phyloP scores from a whole-genome alignment of 164 flowering plant species.

The Piper longum region DNA sequence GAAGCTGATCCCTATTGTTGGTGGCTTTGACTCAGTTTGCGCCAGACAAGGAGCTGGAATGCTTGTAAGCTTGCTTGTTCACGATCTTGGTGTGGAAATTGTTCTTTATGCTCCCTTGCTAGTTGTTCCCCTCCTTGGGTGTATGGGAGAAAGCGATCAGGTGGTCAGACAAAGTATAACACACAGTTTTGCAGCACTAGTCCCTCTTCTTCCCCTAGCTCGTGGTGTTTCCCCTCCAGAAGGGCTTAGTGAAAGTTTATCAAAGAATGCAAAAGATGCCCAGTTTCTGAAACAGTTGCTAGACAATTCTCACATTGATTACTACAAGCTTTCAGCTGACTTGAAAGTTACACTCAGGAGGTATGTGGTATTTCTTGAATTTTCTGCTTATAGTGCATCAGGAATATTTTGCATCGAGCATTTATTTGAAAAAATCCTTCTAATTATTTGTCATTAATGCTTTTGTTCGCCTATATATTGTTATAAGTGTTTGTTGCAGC shows the following conservation, averaged over 20 bases:
- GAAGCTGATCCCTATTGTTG: slow-evolving; percentile 72
- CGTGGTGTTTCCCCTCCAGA: slow-evolving; percentile 72
- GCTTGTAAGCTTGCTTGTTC: slow-evolving; percentile 86
- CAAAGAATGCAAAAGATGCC: slow-evolving; percentile 67
- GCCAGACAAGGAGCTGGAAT: slow-evolving; percentile 97
- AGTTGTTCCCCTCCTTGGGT: slow-evolving; percentile 89
- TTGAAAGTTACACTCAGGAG: slow-evolving; percentile 80
- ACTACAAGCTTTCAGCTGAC: slow-evolving; percentile 73
- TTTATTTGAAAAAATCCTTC: too few relatives aligned
- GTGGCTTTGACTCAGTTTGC: slow-evolving; percentile 52
- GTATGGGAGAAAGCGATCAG: slow-evolving; percentile 90
- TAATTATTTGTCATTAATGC: neutral
- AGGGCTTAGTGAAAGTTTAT: slow-evolving; percentile 53
- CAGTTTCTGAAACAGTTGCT: slow-evolving; percentile 90
- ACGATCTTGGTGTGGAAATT: slow-evolving; percentile 74
- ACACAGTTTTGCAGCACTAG: slow-evolving; percentile 96
- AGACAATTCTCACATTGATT: slow-evolving; percentile 90
- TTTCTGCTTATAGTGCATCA: too few relatives aligned
- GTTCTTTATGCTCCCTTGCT: slow-evolving; percentile 84
- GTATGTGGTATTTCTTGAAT: slow-evolving; percentile 15
- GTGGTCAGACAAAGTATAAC: slow-evolving; percentile 93
- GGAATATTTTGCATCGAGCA: too few relatives aligned
- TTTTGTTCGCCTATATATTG: neutral
- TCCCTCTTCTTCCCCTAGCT: slow-evolving; percentile 97
- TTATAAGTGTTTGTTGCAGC: neutral